These are phyloP conservation scores for Monosporascus sp. DNA, from an alignment of 2,329 filamentous ascomycete species.

Conservation along the genomic window DNA sequence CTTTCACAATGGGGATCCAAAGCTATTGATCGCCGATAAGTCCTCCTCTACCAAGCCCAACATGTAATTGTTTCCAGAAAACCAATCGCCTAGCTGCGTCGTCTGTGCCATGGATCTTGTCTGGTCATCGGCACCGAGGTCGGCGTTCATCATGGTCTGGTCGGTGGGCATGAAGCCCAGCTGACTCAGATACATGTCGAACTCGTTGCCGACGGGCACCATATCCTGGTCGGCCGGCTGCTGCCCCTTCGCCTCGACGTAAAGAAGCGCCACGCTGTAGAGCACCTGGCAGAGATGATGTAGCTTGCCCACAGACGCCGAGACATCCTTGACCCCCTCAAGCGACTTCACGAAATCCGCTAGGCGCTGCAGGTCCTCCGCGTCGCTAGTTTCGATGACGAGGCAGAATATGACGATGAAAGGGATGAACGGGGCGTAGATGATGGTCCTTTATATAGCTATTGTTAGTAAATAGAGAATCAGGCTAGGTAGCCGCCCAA, in stretches of 20 bases:
- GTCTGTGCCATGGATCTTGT: conserved; percentile 17
- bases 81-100: conserved; percentile 29
- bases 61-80: conserved; percentile 28
- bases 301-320: conserved; percentile 46
- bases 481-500: too few relatives aligned
- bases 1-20: conserved; percentile 15
- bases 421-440: conserved; percentile 47
- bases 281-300: conserved; percentile 54
- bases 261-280: conserved; percentile 51
- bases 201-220: conserved; percentile 24
- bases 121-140: conserved; percentile 5
- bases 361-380: conserved; percentile 40
- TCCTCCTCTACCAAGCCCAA: conserved; percentile 28
- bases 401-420: conserved; percentile 49
- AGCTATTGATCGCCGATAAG: conserved; percentile 23
- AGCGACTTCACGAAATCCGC: conserved; percentile 46
- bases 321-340: conserved; percentile 38
- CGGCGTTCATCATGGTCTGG: conserved; percentile 3
- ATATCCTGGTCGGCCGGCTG: conserved; percentile 16
- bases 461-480: too few relatives aligned
- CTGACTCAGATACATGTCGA: conserved; percentile 27
- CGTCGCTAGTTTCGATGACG: conserved; percentile 39
- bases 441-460: conserved; percentile 30
- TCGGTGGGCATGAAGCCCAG: conserved; percentile 25
- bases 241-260: conserved; percentile 49